Base-by-base conservation (phyloP, 2,329 filamentous ascomycete genomes). In the Aphanoascus verrucosus region DNA sequence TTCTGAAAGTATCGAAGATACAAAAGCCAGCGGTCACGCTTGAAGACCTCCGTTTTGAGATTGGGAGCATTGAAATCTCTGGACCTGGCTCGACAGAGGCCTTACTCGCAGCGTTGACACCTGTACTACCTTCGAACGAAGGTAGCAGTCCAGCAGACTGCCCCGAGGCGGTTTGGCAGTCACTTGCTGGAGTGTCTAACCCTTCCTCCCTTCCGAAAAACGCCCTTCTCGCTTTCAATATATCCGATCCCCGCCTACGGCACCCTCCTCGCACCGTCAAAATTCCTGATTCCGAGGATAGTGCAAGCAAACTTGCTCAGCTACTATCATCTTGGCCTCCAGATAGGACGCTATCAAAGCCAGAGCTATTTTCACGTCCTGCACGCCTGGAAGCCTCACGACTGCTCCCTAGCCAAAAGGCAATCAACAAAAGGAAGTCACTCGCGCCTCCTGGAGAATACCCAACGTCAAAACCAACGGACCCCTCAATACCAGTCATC, bases 41-140 rank as follows among this genome's bases (percentile, higher is more conserved):
- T 12, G 80, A 85, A 61, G 84, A 87, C 63, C 68, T 87, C 34
- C 75, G 84, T 3, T 87, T 83, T 59, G 83, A 87, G 62, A 77
- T 88, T 65, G 84, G 84, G 31, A 86, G 83, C 59, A 84, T 88
- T 57, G 79, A 85, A 54, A 72, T 86, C 37, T 77, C 75, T 14
- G 84, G 84, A 0, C 89, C 90, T 11, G 85, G 80, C 6, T 86
- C 89, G 2, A 88, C 85, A 1, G 89, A 96, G 67, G 76, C 85
- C 1, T 72, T 98, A 1, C 72, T 86, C 9, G 80, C 83, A 20
- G 77, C 86, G 8, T 71, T 97, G 6, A 78, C 77, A 48, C 78
- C 79, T 28, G 59, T 64, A 44, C 74, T 79, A 52, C 38, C 58
- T 6, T 37, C 56, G 2, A 59, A 62, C 5, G 63, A 55, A 5